These are phyloP conservation scores for Malus sieversii DNA, from an alignment of 306 rosid genomes.

Conservation along the genomic window DNA sequence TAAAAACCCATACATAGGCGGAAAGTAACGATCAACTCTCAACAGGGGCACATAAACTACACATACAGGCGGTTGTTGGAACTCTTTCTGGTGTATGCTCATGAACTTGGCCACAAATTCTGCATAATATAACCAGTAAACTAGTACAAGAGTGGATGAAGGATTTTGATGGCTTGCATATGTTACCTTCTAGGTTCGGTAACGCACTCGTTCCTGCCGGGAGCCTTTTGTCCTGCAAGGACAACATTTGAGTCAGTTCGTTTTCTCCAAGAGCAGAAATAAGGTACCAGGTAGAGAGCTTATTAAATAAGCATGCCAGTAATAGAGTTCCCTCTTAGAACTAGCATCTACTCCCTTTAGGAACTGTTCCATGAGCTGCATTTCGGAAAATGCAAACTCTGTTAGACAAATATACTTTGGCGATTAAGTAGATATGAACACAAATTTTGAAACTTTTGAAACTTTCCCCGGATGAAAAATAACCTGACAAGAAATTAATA, in stretches of 20 bases:
- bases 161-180: neutral
- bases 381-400: conserved; percentile 6
- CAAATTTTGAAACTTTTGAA: conserved; percentile 78
- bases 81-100: conserved; percentile 63
- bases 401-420: conserved; percentile 5
- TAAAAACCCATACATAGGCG: neutral
- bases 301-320: conserved; percentile 88
- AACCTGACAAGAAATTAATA: conserved; percentile 38
- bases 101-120: conserved; percentile 89
- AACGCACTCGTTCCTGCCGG: conserved; percentile 74
- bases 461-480: conserved; percentile 44
- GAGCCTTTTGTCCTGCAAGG: conserved; percentile 57
- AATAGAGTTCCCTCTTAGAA: conserved; percentile 62
- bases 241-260: conserved; percentile 12
- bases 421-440: conserved; percentile 3
- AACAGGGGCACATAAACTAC: conserved; percentile 13
- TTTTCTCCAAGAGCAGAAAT: neutral
- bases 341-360: conserved; percentile 45
- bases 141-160: neutral
- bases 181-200: conserved; percentile 73
- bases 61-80: conserved; percentile 27
- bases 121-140: conserved; percentile 25
- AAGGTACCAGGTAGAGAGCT: conserved; percentile 13
- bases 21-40: neutral
- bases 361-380: conserved; percentile 70